Evolutionary conservation across 352 stramenopile species (phyloP).

Genomic region (Globisporangium barbulae): DNA sequence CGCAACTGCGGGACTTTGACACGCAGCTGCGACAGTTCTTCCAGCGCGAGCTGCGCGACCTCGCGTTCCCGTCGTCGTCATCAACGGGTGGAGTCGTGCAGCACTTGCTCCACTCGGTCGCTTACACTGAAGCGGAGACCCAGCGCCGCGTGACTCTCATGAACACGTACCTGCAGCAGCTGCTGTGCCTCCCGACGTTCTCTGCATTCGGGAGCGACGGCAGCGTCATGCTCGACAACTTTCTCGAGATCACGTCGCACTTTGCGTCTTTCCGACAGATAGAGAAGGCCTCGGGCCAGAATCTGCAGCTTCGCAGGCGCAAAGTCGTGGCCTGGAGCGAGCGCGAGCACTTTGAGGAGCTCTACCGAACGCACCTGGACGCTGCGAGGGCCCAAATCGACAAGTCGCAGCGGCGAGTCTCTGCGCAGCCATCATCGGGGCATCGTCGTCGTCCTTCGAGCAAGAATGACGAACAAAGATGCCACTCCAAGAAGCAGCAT

Average conservation of each 20-base stretch:
- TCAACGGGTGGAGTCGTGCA: constrained; percentile 17
- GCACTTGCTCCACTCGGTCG: constrained; percentile 25
- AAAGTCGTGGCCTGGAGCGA: constrained; percentile 50
- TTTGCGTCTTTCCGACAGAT: constrained; percentile 41
- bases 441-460: background rate
- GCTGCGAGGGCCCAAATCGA: constrained; percentile 15
- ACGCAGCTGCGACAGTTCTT: constrained; percentile 44
- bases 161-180: constrained; percentile 47
- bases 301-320: constrained; percentile 43
- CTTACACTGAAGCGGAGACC: constrained; percentile 28
- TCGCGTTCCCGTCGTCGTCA: constrained; percentile 39
- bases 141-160: constrained; percentile 34
- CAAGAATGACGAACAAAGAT: constrained; percentile 10
- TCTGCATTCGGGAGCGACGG: constrained; percentile 54
- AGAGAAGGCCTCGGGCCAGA: constrained; percentile 42
- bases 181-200: constrained; percentile 50
- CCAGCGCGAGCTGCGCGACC: constrained; percentile 38
- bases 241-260: constrained; percentile 63
- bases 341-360: constrained; percentile 45
- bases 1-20: constrained; percentile 52
- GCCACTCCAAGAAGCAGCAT: constrained; percentile 12
- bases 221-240: constrained; percentile 57
- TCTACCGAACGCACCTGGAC: constrained; percentile 49
- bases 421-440: background rate
- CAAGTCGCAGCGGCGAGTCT: constrained; percentile 7